Percentiles rank a stretch among this genome's conserved stretches.
Evolutionary conservation across 2,329 filamentous ascomycete genomes (phyloP).

Genomic region (Neoascochyta sp.): DNA sequence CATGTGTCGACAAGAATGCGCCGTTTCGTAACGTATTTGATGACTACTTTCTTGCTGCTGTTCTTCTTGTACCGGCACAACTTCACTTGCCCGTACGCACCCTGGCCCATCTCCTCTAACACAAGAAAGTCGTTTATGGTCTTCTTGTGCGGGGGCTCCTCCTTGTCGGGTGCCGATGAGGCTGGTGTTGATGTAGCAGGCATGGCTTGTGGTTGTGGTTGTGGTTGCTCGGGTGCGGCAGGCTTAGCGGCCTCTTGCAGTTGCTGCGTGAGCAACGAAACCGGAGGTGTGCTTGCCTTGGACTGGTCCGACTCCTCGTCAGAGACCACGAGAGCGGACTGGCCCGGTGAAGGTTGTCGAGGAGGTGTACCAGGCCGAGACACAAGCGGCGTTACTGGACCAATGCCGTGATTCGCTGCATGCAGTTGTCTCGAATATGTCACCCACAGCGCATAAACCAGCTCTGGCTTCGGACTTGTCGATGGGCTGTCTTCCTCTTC

Average conservation of each 20-base stretch:
- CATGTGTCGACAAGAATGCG: slow-evolving; percentile 97
- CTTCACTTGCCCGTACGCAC: slow-evolving; percentile 96
- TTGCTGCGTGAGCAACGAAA: slow-evolving; percentile 51
- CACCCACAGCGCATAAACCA: slow-evolving; percentile 94
- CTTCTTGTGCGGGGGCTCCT: slow-evolving; percentile 58
- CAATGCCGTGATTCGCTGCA: slow-evolving; percentile 60
- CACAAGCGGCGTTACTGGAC: slow-evolving; percentile 60
- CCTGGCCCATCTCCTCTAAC: slow-evolving; percentile 96
- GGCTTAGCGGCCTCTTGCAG: slow-evolving; percentile 50
- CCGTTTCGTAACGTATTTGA: slow-evolving; percentile 97
- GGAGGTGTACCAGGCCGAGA: slow-evolving; percentile 68
- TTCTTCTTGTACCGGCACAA: slow-evolving; percentile 80
- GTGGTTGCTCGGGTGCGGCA: slow-evolving; percentile 42
- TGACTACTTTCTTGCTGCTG: slow-evolving; percentile 74
- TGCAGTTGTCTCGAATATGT: slow-evolving; percentile 94
- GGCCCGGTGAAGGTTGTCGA: slow-evolving; percentile 74
- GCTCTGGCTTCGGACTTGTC: slow-evolving; percentile 58
- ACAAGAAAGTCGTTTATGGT: slow-evolving; percentile 87
- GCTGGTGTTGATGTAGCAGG: slow-evolving; percentile 11
- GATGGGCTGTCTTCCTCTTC: slow-evolving; percentile 51
- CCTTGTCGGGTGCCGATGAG: slow-evolving; percentile 11
- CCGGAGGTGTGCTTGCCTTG: slow-evolving; percentile 36
- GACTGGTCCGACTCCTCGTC: slow-evolving; percentile 37
- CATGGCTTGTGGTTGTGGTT: slow-evolving; percentile 7
- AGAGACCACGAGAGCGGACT: slow-evolving; percentile 48